Evolutionary conservation across 768 basidiomycete genomes (phyloP), one percentile per base, ranked within the genome.

Genomic region (Russula ochroleuca): DNA sequence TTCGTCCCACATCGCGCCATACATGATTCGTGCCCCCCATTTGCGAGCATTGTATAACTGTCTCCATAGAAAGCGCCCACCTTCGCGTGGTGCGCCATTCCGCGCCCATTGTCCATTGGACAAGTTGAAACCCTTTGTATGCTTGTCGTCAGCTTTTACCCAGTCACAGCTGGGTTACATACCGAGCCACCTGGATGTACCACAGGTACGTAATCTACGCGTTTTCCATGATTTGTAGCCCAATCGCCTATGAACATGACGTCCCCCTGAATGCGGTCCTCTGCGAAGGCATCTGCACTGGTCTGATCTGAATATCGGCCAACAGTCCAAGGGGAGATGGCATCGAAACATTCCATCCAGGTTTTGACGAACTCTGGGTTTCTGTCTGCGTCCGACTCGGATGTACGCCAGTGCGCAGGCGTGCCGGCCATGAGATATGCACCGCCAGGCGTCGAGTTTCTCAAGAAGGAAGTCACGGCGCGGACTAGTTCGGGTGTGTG

Each of bases 1-100:
- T 73, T 92, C 91, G 69, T 93, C 91, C 89, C 91, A 92, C 90
- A 92, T 92, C 8, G 90, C 89, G 25, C 87, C 86, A 66, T 92
- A 92, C 58, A 92, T 81, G 8, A 76, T 85, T 21, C 83, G 81
- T 8, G 81, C 84, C 33, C 87, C 84, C 33, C 80, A 80, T 50
- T 79, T 76, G 31, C 80, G 81, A 14, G 84, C 86, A 69, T 92
- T 86, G 76, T 80, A 83, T 6, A 93, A 76, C 71, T 93, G 90
- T 61, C 83, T 78, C 88, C 90, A 94, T 52, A 94, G 71, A 73
- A 92, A 92, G 33, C 78, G 80, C 1, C 92, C 92, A 3, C 89
- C 88, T 23, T 85, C 79, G 5, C 92, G 79, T 49, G 81, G 84
- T 61, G 85, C 87, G 61, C 81, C 84, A 68, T 94, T 93, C 73